Base-by-base conservation (phyloP, 345 rosid species). In the Boechera stricta region DNA sequence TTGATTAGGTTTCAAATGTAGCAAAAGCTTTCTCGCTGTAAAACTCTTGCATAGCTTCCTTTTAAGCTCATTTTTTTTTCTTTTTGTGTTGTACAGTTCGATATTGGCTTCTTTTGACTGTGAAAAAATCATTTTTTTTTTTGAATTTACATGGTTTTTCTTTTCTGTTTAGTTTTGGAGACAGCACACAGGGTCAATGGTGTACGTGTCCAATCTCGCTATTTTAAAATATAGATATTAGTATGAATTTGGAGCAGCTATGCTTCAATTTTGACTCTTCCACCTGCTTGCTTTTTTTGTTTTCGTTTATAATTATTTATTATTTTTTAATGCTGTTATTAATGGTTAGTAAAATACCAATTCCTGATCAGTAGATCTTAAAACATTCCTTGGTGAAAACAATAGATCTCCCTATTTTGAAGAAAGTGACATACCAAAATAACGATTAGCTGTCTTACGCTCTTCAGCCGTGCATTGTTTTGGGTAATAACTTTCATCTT, bases 1-100 rank as follows among this genome's bases (percentile, higher is more conserved):
- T 52, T 36, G 58, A 4, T 31, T 67, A 76, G 73, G 63, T 33
- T 49, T 60, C 21, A 51, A 1, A 69, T 52, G 31, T 33, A 59
- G 56, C 63, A 51, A 51, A 67, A 51, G 63, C 74, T 60, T 64
- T 59, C 62, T 38, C 47, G 62, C 64, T 68, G 62, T 68, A 59
- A 59, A 41, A 41, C 63, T 52, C 9, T 10, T 69, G 64, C 73
- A 31, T 33, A 67, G 54, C 54, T 67, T 56, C 66, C 64, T 42
- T 73, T 10, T 32, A 21, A n/a, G 16, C 36, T 44, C 1, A 21
- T 42, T 11, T 32, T 6, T 56, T 33, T 54, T 15, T n/a, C 11
- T 15, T 16, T 16, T 35, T 15, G 11, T 4, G 45, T 67, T 55
- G 74, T 76, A 59, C 51, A 76, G 79, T 42, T 9, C 4, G 54